Evolutionary conservation across 2,329 filamentous ascomycete species (phyloP).

Genomic region (Stagonosporopsis cucurbitacearum): DNA sequence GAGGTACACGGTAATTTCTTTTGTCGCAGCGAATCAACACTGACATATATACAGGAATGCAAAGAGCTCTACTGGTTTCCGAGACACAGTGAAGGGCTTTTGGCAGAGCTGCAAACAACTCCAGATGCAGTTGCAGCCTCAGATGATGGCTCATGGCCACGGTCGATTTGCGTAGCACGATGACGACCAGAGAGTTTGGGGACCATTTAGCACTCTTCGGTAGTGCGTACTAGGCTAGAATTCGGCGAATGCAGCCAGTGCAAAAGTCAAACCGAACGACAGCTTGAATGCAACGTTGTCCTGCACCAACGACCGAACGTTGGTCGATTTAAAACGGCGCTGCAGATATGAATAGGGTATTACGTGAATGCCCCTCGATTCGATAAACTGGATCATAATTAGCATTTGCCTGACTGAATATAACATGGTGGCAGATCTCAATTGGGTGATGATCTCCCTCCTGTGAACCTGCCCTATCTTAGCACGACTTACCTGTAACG

Average conservation of each 20-base stretch:
- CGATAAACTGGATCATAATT: constrained; percentile 52
- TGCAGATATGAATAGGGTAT: constrained; percentile 58
- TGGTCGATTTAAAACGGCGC: constrained; percentile 57
- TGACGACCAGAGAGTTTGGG: background rate
- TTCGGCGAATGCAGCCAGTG: constrained; percentile 69
- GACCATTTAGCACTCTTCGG: constrained; percentile 15
- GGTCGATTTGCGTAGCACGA: constrained; percentile 13
- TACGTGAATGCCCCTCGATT: constrained; percentile 59
- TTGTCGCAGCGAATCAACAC: constrained; percentile 2
- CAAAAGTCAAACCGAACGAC: constrained; percentile 75
- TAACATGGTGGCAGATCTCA: background rate
- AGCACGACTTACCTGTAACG: constrained; percentile 63
- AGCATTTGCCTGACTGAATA: constrained; percentile 14
- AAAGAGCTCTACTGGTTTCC: constrained; percentile 41
- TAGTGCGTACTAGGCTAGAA: constrained; percentile 48
- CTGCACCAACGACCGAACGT: constrained; percentile 60
- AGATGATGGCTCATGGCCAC: constrained; percentile 33
- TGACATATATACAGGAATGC: constrained; percentile 46
- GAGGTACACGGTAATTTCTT: constrained; percentile 29
- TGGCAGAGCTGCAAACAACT: constrained; percentile 47
- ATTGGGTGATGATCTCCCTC: background rate
- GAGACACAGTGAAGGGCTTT: constrained; percentile 45
- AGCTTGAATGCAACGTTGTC: constrained; percentile 69
- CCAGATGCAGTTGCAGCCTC: constrained; percentile 46
- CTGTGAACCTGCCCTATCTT: background rate